Conservation (phyloP, 164 flowering plant genomes). For the Magnolia kwangsiensis region DNA sequence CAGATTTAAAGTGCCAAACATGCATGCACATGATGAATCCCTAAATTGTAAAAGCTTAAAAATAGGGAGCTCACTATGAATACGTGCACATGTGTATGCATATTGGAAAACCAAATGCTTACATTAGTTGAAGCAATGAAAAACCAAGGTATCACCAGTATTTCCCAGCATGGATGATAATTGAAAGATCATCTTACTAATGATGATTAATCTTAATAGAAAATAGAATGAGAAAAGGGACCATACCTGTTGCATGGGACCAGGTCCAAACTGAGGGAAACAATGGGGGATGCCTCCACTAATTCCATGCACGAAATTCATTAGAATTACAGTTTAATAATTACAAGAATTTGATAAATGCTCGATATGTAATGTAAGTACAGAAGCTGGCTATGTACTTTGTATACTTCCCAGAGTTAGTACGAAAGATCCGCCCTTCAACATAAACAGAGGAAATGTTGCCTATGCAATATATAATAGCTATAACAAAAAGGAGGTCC, state of each 20-base stretch:
- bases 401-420: too few species aligned
- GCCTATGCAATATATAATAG: background rate
- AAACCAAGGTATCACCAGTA: background rate
- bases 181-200: background rate
- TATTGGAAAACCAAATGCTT: too few species aligned
- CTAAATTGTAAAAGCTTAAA: too few species aligned
- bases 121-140: background rate
- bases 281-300: constrained; percentile 99
- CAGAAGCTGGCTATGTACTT: too few species aligned
- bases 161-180: background rate
- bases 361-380: background rate
- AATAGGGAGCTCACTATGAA: too few species aligned
- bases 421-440: background rate
- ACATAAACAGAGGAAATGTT: background rate
- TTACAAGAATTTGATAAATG: background rate
- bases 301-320: constrained; percentile 8
- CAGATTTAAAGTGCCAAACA: background rate
- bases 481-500: constrained; percentile 67
- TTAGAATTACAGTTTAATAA: background rate
- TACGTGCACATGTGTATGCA: background rate
- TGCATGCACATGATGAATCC: background rate
- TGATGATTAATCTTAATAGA: background rate
- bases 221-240: background rate
- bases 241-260: constrained; percentile 82
- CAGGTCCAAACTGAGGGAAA: constrained; percentile 99